Evolutionary conservation across 768 basidiomycete species (phyloP).

Genomic region (Amanita rimosa): DNA sequence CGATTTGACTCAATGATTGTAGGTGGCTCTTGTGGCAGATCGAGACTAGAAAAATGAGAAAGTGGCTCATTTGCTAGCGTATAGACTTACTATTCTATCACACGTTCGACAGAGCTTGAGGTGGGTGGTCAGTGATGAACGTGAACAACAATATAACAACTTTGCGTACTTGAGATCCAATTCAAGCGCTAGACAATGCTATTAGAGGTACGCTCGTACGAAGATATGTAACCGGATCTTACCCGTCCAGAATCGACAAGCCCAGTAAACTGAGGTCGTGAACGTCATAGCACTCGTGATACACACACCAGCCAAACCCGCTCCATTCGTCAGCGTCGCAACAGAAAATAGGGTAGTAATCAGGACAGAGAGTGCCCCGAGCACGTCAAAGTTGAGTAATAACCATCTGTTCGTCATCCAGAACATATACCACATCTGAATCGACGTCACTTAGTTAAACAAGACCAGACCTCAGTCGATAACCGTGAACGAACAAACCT

Average conservation of each 20-base stretch:
- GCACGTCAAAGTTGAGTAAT: conserved; percentile 67
- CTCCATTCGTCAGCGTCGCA: conserved; percentile 37
- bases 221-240: conserved; percentile 10
- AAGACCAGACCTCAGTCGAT: neutral
- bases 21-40: conserved; percentile 81
- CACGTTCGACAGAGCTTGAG: conserved; percentile 74
- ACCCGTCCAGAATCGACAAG: conserved; percentile 38
- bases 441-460: neutral
- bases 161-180: conserved; percentile 60
- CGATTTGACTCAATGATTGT: conserved; percentile 60
- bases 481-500: conserved; percentile 27
- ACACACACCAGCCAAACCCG: conserved; percentile 59
- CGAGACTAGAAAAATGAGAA: conserved; percentile 25
- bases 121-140: conserved; percentile 6
- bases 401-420: conserved; percentile 92
- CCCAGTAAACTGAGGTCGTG: conserved; percentile 40
- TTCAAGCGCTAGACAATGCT: conserved; percentile 42
- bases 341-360: conserved; percentile 71
- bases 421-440: conserved; percentile 73
- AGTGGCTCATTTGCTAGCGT: neutral
- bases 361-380: conserved; percentile 66
- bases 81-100: conserved; percentile 63
- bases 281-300: conserved; percentile 62
- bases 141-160: neutral
- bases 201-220: neutral